phyloP scores from a whole-genome alignment of 768 basidiomycete genomes.

The Suillus luteus region DNA sequence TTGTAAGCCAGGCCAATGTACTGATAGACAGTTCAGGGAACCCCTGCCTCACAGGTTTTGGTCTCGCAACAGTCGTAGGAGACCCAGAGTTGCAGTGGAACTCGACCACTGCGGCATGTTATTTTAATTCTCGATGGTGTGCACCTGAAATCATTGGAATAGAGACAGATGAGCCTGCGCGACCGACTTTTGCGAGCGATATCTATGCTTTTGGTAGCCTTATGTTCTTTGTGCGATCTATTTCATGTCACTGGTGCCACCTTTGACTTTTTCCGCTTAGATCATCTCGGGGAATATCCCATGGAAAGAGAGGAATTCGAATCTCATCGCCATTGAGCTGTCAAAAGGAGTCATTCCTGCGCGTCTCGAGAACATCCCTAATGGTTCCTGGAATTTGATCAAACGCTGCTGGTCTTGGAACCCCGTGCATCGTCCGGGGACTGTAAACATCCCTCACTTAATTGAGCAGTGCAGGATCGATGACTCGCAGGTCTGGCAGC shows the following conservation, averaged over 20 bases:
- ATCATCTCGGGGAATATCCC: neutral
- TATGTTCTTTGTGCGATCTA: neutral
- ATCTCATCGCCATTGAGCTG: too few species aligned
- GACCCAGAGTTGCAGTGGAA: neutral
- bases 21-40: neutral
- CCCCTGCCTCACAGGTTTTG: neutral
- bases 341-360: too few species aligned
- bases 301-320: neutral
- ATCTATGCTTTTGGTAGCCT: neutral
- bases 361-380: too few species aligned
- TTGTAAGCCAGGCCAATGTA: neutral
- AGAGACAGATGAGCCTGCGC: neutral
- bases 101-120: neutral
- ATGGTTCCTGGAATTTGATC: too few species aligned
- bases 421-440: too few species aligned
- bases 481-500: too few species aligned
- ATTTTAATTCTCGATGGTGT: neutral
- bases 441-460: too few species aligned
- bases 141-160: neutral
- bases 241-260: too few species aligned
- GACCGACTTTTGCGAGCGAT: neutral
- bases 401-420: too few species aligned
- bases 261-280: neutral
- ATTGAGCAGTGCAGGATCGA: too few species aligned
- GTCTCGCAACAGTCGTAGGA: neutral